Base-by-base conservation (phyloP, 1,284 basidiomycete genomes). In the Tranzscheliella williamsii region DNA sequence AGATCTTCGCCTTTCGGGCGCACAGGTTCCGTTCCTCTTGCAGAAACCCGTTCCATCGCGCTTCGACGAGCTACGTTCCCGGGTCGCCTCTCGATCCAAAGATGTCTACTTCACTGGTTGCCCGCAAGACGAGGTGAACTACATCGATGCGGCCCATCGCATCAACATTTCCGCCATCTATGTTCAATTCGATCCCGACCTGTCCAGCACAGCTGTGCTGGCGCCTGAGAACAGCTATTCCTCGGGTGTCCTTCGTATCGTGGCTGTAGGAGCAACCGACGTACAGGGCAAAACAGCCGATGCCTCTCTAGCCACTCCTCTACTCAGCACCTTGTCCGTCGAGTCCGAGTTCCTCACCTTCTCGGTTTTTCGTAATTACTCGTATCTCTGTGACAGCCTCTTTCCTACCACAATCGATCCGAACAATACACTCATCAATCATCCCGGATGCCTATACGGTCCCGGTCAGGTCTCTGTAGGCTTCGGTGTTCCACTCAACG, bases 391-490 rank as follows among this genome's bases (percentile, higher is more conserved):
- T 52, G 62, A 74, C 26, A 67, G 55, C 24, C 41, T 74, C 33
- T 72, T 63, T 22, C 70, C 70, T 0, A 44, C 60, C 15, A 30
- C 29, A 3, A 57, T 58, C 5, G 70, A 74, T 41, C 65, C 67
- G 6, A 56, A 64, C 30, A 52, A 46, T 11, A 48, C 45, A 11
- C 58, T 62, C 29, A 40, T 55, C 38, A 46, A 44, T 21, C 63
- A 54, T 4, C 43, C 55, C 2, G 61, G 60, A 5, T 74, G 72
- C 33, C 46, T 64, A 5, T 74, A 72, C 38, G 72, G 70, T 12
- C 70, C 72, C 1, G 92, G 92, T 1, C 83, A 84, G 12, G 87
- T 95, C 70, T 91, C 87, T 1, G 84, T 97, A 68, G 86, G 90
- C 22, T 81, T 90, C 8, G 82, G 84, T 8, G 83, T 92, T 32